Conservation (phyloP, 1,139 yeast species). For the Scheffersomyces segobiensis region DNA sequence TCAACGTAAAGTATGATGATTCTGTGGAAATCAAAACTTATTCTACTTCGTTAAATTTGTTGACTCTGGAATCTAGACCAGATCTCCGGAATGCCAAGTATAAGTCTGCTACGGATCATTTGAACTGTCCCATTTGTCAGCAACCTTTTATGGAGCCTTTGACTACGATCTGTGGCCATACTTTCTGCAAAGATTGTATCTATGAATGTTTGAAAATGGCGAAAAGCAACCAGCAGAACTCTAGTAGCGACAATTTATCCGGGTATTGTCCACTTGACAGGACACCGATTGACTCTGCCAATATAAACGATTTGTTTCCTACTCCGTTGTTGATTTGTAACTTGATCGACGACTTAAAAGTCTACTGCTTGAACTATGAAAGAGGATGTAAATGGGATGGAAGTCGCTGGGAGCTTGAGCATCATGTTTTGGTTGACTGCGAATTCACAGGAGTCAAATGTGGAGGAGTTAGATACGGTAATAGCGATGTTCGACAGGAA, state of each 20-base stretch:
- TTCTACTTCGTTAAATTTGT: constrained; percentile 22
- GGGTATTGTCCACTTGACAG: constrained; percentile 67
- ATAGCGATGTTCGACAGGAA: constrained; percentile 3
- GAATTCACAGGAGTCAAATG: constrained; percentile 53
- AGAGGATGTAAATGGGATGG: constrained; percentile 64
- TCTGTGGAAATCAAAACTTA: constrained; percentile 9
- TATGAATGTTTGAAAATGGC: constrained; percentile 45
- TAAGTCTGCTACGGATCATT: constrained; percentile 48
- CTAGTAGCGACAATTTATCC: constrained; percentile 16
- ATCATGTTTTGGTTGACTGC: constrained; percentile 54
- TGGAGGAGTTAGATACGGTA: constrained; percentile 22
- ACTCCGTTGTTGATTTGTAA: constrained; percentile 64
- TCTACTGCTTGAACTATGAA: constrained; percentile 51
- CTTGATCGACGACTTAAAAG: constrained; percentile 61
- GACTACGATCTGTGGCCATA: constrained; percentile 61
- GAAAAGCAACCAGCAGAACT: constrained; percentile 5
- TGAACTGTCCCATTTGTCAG: constrained; percentile 59
- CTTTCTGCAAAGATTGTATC: constrained; percentile 56
- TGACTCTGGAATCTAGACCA: constrained; percentile 17
- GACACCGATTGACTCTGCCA: constrained; percentile 41
- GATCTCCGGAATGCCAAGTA: constrained; percentile 38
- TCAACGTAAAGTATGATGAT: constrained; percentile 4
- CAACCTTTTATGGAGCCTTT: constrained; percentile 56
- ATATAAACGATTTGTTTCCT: constrained; percentile 51
- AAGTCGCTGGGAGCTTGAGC: constrained; percentile 59